Percentiles rank a stretch among this genome's conserved stretches.
Evolutionary conservation across 2,329 filamentous ascomycete genomes (phyloP).

Genomic region (Botrytis deweyae): DNA sequence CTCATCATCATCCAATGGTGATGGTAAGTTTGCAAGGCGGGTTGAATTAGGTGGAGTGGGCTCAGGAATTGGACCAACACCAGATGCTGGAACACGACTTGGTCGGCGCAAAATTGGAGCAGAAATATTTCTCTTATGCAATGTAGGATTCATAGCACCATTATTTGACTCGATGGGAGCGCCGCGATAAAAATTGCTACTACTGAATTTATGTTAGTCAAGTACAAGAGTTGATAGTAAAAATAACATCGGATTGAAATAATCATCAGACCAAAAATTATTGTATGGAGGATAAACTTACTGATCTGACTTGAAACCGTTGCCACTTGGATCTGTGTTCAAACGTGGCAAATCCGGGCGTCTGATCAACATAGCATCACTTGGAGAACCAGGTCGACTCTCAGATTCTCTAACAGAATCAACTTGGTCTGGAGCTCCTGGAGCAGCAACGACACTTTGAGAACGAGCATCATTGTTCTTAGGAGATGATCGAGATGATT

Average conservation of each 20-base stretch:
- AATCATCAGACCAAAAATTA: not conserved
- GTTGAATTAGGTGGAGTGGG: slow-evolving; percentile 35
- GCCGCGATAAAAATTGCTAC: not conserved
- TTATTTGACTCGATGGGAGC: not conserved
- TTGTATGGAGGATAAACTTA: slow-evolving; percentile 25
- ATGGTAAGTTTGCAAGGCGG: slow-evolving; percentile 32
- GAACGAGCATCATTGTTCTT: slow-evolving; percentile 8
- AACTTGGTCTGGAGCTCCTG: not conserved
- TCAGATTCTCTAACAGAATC: not conserved
- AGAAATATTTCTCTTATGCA: slow-evolving; percentile 20
- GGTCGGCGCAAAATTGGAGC: slow-evolving; percentile 17
- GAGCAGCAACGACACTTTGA: slow-evolving; percentile 13
- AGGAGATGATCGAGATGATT: slow-evolving; percentile 10
- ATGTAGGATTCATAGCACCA: slow-evolving; percentile 6
- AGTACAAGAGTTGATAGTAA: not conserved
- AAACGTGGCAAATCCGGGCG: slow-evolving; percentile 31
- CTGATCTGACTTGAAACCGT: slow-evolving; percentile 24
- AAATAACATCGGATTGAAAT: not conserved
- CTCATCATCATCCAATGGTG: slow-evolving; percentile 19
- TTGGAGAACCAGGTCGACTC: slow-evolving; percentile 34
- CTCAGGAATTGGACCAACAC: slow-evolving; percentile 28
- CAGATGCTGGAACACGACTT: not conserved
- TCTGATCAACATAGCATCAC: slow-evolving; percentile 39
- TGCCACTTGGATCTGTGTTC: slow-evolving; percentile 29
- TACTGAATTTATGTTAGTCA: not conserved